Evolutionary conservation across 2,329 filamentous ascomycete species (phyloP), one percentile per base, ranked within the genome.

Genomic region (Fonsecaea monophora): DNA sequence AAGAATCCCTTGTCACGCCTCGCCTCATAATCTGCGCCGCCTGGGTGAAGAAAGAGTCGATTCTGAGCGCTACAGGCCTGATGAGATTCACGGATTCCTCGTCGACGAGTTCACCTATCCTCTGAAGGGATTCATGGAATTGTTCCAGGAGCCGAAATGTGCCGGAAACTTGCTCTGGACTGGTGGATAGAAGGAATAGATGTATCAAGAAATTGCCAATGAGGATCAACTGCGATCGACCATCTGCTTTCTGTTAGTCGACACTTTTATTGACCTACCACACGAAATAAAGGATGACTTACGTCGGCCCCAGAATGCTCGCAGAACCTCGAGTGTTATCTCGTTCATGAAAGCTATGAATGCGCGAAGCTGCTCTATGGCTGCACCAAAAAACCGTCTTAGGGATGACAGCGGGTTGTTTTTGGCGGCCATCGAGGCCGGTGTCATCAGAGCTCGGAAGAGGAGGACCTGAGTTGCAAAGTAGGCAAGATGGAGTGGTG

Each of bases 161-260:
- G 4, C 57, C 56, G 38, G 66, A 64, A 2, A 74, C 72, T 38
- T 74, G 71, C 21, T 65, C 72, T 0, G 73, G 74, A 9, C 76
- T 71, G 0, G 79, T 77, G 0, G 81, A 81, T 3, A 82, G 74
- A 1, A 84, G 75, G 56, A 84, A 84, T 0, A 84, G 75, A 66
- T 82, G 82, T 32, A 83, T 81, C 56, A 84, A 75, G 60, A 83
- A 83, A 68, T 84, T 83, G 15, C 81, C 81, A 42, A 80, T 81
- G 0, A 83, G 74, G 3, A 83, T 82, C 0, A 84, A 73, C 63
- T 84, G 81, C 7, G 80, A 82, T 13, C 82, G 78, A 18, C 75
- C 74, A 64, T 77, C 76, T 74, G 48, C 30, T 32, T n/a, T n/a
- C 45, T 42, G 30, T 65, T 32, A 70, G 63, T 61, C 37, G 35